Conservation (phyloP, 2,329 filamentous ascomycete species). For the Hysterium pulicare region DNA sequence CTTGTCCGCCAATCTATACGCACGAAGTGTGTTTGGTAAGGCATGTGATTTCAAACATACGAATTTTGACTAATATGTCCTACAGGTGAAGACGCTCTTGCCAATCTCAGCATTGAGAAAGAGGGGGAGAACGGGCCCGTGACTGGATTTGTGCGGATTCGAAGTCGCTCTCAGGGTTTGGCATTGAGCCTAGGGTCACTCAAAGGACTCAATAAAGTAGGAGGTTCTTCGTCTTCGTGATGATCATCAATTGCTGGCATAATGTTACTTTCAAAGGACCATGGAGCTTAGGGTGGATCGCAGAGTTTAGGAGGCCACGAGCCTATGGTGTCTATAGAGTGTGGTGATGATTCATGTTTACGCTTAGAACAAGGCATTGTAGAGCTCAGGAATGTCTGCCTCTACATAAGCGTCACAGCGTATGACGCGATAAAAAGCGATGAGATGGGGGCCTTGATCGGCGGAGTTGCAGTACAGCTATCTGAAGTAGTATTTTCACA, state of each 20-base stretch:
- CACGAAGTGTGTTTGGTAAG: conserved; percentile 96
- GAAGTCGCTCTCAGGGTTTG: conserved; percentile 92
- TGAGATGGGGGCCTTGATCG: too few species aligned
- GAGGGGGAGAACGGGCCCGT: conserved; percentile 93
- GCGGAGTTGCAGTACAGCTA: too few species aligned
- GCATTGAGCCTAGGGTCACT: conserved; percentile 89
- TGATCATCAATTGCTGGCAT: neutral
- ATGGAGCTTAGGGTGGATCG: neutral
- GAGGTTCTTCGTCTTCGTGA: too few species aligned
- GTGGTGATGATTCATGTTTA: neutral
- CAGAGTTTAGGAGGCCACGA: neutral
- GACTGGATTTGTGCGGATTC: conserved; percentile 95
- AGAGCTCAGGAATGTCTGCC: too few species aligned
- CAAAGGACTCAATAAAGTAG: conserved; percentile 73
- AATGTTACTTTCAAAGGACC: neutral
- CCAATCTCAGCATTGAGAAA: conserved; percentile 96
- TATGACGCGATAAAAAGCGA: too few species aligned
- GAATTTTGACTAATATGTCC: conserved; percentile 10
- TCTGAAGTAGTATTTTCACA: too few species aligned
- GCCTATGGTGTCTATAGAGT: conserved; percentile 1
- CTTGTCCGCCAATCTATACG: conserved; percentile 93
- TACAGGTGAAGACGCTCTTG: conserved; percentile 94
- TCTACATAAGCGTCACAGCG: too few species aligned
- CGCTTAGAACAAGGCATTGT: too few species aligned
- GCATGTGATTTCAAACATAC: conserved; percentile 5